Conservation (phyloP, 768 basidiomycete genomes). For the Sistotremastrum niveocremeum region DNA sequence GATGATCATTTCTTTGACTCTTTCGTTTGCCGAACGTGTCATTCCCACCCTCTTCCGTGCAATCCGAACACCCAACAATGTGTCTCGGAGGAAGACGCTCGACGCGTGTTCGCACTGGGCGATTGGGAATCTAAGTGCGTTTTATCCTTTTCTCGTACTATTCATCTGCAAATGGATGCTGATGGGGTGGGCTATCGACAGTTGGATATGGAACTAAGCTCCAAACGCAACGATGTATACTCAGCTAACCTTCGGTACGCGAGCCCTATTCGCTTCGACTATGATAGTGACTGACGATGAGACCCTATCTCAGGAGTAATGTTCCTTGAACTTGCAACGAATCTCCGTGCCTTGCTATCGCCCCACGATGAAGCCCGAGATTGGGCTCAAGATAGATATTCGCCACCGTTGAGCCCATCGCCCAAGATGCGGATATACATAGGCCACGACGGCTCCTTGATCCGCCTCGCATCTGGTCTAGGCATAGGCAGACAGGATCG, state of each 20-base stretch:
- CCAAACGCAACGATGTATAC: constrained; percentile 29
- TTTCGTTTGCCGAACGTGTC: constrained; percentile 35
- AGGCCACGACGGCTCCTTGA: constrained; percentile 36
- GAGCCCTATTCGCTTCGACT: not conserved
- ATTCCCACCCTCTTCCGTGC: constrained; percentile 31
- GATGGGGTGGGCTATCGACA: constrained; percentile 7
- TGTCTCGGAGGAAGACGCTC: constrained; percentile 26
- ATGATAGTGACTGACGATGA: not conserved
- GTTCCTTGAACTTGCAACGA: constrained; percentile 29
- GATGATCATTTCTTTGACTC: constrained; percentile 41
- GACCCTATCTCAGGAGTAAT: constrained; percentile 26
- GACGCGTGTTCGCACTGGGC: constrained; percentile 22
- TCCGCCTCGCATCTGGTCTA: constrained; percentile 26
- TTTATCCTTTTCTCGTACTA: not conserved
- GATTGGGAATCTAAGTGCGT: constrained; percentile 28
- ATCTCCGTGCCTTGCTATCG: constrained; percentile 22
- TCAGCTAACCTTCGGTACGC: constrained; percentile 30
- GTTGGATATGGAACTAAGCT: constrained; percentile 38
- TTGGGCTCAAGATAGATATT: too few species aligned
- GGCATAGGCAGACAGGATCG: constrained; percentile 22
- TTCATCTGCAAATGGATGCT: not conserved
- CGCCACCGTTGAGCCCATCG: not conserved
- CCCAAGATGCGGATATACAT: constrained; percentile 29
- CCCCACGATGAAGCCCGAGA: constrained; percentile 13
- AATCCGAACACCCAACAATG: constrained; percentile 25